Evolutionary conservation across 148 eudicot genomes (phyloP), one percentile per base, ranked within the genome.

Genomic region (Polygonum aviculare): DNA sequence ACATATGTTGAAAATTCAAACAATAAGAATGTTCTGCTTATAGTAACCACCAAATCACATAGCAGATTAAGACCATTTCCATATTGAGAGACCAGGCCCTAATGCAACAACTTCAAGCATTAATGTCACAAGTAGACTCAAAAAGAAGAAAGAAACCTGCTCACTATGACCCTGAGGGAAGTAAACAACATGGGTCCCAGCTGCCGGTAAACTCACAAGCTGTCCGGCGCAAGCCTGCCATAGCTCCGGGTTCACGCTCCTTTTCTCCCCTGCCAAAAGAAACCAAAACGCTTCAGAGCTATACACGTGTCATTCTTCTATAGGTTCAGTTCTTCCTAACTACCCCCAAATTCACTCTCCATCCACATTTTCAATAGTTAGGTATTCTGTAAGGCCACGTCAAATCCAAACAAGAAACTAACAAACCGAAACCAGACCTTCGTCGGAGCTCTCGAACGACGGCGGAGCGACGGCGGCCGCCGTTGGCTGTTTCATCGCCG

Each of bases 151-250:
- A 39, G 2, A 36, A 67, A 94, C 98, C 95, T 94, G 98, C 75
- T 94, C 98, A 81, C 96, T 90, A 82, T 94, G 98, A 71, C 98
- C 98, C 84, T 94, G 98, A 4, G 98, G 98, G 78, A 94, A 94
- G 83, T 94, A 94, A 72, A 94, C 93, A 18, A 94, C 96, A 82
- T 92, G 97, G 88, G 93, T 94, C 84, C 98, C 96, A 80, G 96
- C 93, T 1, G 88, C 92, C 76, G 98, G 98, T 83, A 94, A 81
- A 85, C 88, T 90, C 16, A 90, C 96, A 82, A 94, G 86, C 72
- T 97, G 98, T 2, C 98, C 98, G 81, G 98, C 93, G 81, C 98
- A 94, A 50, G 97, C 97, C 79, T 94, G 98, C 98, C 98, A 94
- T 82, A 94, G 84, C 88, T 94, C 97, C 59, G 76, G 79, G 63